Evolutionary conservation across 1,284 basidiomycete species (phyloP), one percentile per base, ranked within the genome.

Genomic region (Puccinia hordei): DNA sequence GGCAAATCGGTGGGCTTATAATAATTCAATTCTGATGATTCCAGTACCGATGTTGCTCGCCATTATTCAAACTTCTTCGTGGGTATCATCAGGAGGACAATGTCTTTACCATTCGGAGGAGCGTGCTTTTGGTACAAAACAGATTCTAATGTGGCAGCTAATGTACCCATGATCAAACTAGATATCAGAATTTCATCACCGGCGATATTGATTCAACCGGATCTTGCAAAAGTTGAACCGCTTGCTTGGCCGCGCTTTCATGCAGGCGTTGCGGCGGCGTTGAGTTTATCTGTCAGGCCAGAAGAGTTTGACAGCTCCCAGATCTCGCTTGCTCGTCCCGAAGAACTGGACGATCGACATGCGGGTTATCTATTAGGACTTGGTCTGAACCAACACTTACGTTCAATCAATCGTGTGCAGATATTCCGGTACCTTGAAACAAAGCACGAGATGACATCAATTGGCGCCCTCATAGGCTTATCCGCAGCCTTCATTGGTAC

Each of bases 231-330:
- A 79, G 82, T 82, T 3, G 95, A 96, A 61, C 91, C 90, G 53
- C 86, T 90, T 12, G 90, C 89, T 80, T 99, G 96, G 97, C 94
- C 94, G 22, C 92, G 95, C 81, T 99, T 99, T 86, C 95, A 99
- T 86, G 96, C 97, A 82, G 97, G 97, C 22, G 95, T 97, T 0
- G 93, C 95, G 0, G 92, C 94, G 1, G 96, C 92, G 1, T 86
- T 99, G 79, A 90, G 92, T 5, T 90, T 95, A 73, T 90, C 92
- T 0, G 90, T 92, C 0, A 89, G 90, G n/a, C 89, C 91, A n/a
- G 87, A 88, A 74, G 90, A 90, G 24, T 89, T 95, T 57, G 92
- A 94, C 84, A 93, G 92, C 82, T 93, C 94, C 0, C 96, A 95
- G 91, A 94, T 97, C 83, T 91, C 93, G 24, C 95, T 94, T 88